Conservation (phyloP, 176 grass and related monocot genomes). For the Guadua angustifolia region DNA sequence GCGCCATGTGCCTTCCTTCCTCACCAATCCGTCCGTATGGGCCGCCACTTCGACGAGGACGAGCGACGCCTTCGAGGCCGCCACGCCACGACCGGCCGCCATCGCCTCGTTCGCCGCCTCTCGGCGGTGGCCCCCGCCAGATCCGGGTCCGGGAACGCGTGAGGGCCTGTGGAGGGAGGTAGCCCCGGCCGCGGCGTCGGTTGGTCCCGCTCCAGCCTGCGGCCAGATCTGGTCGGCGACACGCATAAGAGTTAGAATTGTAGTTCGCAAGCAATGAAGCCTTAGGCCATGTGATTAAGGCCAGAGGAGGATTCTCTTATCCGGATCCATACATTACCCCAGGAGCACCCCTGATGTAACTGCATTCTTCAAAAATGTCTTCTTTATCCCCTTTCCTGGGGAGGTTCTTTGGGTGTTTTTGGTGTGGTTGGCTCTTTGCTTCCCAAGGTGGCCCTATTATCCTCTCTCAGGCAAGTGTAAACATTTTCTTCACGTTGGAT, state of each 20-base stretch:
- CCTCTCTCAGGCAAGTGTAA: conserved; percentile 83
- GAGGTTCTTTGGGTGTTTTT: conserved; percentile 32
- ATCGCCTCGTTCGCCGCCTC: conserved; percentile 35
- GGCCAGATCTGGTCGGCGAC: conserved; percentile 79
- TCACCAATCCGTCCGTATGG: conserved; percentile 59
- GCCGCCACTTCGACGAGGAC: conserved; percentile 96
- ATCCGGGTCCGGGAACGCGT: conserved; percentile 65
- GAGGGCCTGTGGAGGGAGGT: conserved; percentile 69
- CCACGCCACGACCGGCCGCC: conserved; percentile 44
- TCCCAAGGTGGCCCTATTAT: conserved; percentile 98
- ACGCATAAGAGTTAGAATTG: no score
- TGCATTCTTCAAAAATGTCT: conserved; percentile 36
- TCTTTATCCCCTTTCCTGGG: neutral
- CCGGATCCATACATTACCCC: conserved; percentile 98
- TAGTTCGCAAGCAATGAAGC: no score
- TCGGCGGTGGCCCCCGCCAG: conserved; percentile 32
- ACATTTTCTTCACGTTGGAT: conserved; percentile 27
- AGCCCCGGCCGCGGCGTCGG: conserved; percentile 42
- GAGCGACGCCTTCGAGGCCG: conserved; percentile 94
- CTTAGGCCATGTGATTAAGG: conserved; percentile 87
- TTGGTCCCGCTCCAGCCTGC: conserved; percentile 4
- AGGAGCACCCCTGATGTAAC: conserved; percentile 91
- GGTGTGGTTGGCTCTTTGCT: conserved; percentile 61
- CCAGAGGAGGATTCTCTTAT: conserved; percentile 89
- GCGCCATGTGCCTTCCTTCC: conserved; percentile 56